Evolutionary conservation across 495 filamentous ascomycete genomes (phyloP).

Genomic region (Copromyces sp.): DNA sequence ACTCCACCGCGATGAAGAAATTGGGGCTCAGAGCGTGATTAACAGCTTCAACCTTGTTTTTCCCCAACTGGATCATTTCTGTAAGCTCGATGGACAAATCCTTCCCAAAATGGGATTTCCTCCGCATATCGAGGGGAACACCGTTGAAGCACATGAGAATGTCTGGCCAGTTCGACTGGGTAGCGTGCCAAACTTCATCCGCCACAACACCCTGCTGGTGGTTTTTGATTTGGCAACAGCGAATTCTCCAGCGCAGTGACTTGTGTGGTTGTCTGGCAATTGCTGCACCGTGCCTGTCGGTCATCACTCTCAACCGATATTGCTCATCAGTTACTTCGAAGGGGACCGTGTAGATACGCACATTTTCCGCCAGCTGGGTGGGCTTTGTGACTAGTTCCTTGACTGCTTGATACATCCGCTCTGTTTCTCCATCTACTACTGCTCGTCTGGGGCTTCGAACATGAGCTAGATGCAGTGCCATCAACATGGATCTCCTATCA

Average conservation of each 20-base stretch:
- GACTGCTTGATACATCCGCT: conserved; percentile 39
- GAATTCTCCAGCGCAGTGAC: conserved; percentile 29
- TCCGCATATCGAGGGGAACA: conserved; percentile 43
- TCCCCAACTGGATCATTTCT: conserved; percentile 35
- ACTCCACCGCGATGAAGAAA: conserved; percentile 54
- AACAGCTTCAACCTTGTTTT: conserved; percentile 49
- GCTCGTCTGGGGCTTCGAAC: conserved; percentile 44
- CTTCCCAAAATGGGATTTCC: conserved; percentile 59
- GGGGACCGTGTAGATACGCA: conserved; percentile 19
- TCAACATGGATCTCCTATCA: conserved; percentile 34
- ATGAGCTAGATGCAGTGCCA: conserved; percentile 48
- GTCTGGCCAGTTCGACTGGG: conserved; percentile 52
- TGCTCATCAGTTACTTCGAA: conserved; percentile 28
- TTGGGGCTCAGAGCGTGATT: conserved; percentile 28
- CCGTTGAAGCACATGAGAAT: conserved; percentile 63
- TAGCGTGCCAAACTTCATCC: not conserved
- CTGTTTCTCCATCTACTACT: conserved; percentile 13
- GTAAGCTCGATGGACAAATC: conserved; percentile 70
- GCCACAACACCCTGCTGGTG: not conserved
- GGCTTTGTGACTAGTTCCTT: conserved; percentile 34
- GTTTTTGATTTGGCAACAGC: conserved; percentile 20
- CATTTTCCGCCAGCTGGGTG: conserved; percentile 18
- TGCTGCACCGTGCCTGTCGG: not conserved
- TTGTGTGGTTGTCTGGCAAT: conserved; percentile 10
- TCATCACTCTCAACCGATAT: conserved; percentile 3